Evolutionary conservation across 2,329 filamentous ascomycete species (phyloP), one percentile per base, ranked within the genome.

Genomic region (Fusarium abutilonis): DNA sequence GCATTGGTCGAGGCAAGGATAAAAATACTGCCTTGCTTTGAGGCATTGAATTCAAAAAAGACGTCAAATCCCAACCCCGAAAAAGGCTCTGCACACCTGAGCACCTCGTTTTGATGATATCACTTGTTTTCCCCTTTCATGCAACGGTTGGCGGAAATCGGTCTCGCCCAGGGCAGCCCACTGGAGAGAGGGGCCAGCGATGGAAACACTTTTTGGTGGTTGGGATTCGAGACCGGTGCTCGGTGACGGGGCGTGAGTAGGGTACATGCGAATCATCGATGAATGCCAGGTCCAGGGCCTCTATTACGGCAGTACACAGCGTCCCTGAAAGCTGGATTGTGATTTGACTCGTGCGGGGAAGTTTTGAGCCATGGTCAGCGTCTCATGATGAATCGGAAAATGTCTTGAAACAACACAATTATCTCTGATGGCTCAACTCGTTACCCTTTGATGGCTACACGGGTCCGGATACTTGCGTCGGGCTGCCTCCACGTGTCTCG

Each of bases 1-100:
- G 80, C 80, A 81, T 84, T 79, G 78, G 80, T 79, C 81, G 79
- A 82, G 82, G 83, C 82, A 83, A 82, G 80, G 80, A 81, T 79
- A 79, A 78, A 80, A 77, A 81, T 77, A 77, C 68, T 69, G 79
- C 78, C 77, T 82, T 81, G 80, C 78, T 78, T 78, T 78, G 80
- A 82, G 77, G 80, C 78, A 81, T 77, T 78, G 77, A 82, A 84
- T 80, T 81, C 74, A 72, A 75, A 83, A 83, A 82, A 80, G 76
- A 78, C 76, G 76, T 78, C 77, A 78, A 78, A 78, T 68, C 68
- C 68, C 71, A 71, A 73, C 67, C 63, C 67, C 66, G 63, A 66
- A 60, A 62, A 66, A 59, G 58, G 66, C 64, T 67, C 65, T 64
- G 57, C 52, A 48, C 54, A 56, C 56, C 66, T 69, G 60, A 56